Evolutionary conservation across 768 basidiomycete genomes (phyloP).

Genomic region (Fomitopsis pulvina): DNA sequence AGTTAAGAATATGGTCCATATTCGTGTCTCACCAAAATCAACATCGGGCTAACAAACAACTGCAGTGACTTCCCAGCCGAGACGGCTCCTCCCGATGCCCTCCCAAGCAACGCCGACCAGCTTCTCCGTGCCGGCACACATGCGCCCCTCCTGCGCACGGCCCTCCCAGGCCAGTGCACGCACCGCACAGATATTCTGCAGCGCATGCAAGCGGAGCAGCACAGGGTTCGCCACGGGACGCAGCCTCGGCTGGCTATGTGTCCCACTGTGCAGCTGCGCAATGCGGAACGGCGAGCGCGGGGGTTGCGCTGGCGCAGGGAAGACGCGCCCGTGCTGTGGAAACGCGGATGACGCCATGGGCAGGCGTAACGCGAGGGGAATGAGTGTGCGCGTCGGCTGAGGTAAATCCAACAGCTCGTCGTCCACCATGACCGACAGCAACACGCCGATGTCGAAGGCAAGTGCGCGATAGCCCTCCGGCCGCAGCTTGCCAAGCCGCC

Average conservation of each 20-base stretch:
- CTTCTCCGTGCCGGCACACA: conserved; percentile 52
- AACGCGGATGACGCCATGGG: conserved; percentile 27
- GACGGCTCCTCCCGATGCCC: conserved; percentile 48
- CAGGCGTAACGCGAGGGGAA: conserved; percentile 20
- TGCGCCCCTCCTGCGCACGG: conserved; percentile 38
- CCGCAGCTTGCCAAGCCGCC: conserved; percentile 19
- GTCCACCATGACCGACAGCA: conserved; percentile 21
- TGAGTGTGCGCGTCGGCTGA: conserved; percentile 13
- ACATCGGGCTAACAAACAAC: neutral
- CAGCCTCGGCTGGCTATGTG: conserved; percentile 35
- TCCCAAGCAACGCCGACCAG: conserved; percentile 55
- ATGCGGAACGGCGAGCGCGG: conserved; percentile 36
- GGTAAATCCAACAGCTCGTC: conserved; percentile 2
- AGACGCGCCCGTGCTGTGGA: conserved; percentile 17
- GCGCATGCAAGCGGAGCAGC: conserved; percentile 51
- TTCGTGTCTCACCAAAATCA: neutral
- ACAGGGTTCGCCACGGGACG: conserved; percentile 57
- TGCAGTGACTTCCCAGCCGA: conserved; percentile 32
- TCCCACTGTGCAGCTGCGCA: conserved; percentile 19
- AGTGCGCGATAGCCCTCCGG: conserved; percentile 39
- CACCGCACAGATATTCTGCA: conserved; percentile 42
- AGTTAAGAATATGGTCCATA: neutral
- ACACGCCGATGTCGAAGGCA: conserved; percentile 35
- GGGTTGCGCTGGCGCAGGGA: conserved; percentile 32
- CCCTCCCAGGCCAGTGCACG: conserved; percentile 29